Base-by-base conservation (phyloP, 257 asterid genomes). In the Solanum corneliomulleri region DNA sequence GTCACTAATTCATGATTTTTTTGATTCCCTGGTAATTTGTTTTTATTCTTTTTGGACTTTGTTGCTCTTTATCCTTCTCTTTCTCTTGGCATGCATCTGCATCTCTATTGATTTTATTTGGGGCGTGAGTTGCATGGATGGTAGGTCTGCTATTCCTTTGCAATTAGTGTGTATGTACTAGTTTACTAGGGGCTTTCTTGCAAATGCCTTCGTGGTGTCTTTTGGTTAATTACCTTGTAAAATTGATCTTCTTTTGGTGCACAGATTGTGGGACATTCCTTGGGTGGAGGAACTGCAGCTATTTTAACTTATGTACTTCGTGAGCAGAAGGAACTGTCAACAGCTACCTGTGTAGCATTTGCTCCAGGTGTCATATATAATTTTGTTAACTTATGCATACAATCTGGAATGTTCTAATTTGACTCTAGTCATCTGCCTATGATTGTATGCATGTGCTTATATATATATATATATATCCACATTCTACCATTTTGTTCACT, bases 251-350 rank as follows among this genome's bases (percentile, higher is more conserved):
- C 69, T 47, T 49, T 81, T 81, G 44, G 69, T 29, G 12, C 71
- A 71, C 92, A 97, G 99, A 92, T 97, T 82, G 93, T 97, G 10
- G 99, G 99, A 37, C 99, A 97, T 89, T 97, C 99, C 83, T 93
- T 97, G 89, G 99, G 99, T 86, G 99, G 99, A 7, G 99, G 99
- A 69, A 97, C 99, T 56, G 99, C 99, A 45, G 95, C 99, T 27
- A 94, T 97, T 27, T 83, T 96, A 90, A 93, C 99, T 21, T 97
- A 94, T 68, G 92, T 94, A 85, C 88, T 97, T 91, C 99, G 99
- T 68, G 99, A 97, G 91, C 91, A 93, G 76, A 92, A 95, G 92
- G 98, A 97, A 85, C 89, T 96, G 77, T 93, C 98, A 27, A 88
- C 91, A 4, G 93, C 99, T 70, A 94, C 96, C 41, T 97, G 99